Evolutionary conservation across 805 yeast species (phyloP).

Genomic region (Starmera amethionina): DNA sequence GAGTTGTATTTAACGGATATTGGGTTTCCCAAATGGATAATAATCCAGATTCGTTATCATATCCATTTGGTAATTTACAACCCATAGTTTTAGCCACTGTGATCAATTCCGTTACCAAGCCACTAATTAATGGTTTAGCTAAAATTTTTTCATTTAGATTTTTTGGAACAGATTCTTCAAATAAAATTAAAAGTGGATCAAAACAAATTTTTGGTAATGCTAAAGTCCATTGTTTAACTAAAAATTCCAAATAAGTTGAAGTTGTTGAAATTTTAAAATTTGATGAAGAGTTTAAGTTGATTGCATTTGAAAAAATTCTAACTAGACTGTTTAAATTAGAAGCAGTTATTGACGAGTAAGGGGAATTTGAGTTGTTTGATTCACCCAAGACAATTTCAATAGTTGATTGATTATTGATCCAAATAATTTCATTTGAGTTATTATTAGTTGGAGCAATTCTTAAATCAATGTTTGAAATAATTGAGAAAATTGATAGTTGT

Average conservation of each 20-base stretch:
- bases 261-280: conserved; percentile 32
- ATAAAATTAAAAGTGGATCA: conserved; percentile 63
- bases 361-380: conserved; percentile 31
- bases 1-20: no score
- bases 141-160: conserved; percentile 55
- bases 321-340: conserved; percentile 27
- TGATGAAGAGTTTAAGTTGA: conserved; percentile 18
- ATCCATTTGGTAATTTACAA: conserved; percentile 58
- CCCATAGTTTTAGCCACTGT: conserved; percentile 72
- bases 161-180: conserved; percentile 60
- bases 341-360: conserved; percentile 22
- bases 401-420: conserved; percentile 18
- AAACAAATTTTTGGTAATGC: conserved; percentile 73
- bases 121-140: conserved; percentile 79
- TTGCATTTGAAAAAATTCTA: conserved; percentile 23
- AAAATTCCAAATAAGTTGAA: conserved; percentile 43
- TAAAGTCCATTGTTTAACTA: conserved; percentile 76
- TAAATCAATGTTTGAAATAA: conserved; percentile 12
- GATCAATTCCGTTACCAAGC: conserved; percentile 65
- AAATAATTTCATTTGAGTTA: conserved; percentile 10
- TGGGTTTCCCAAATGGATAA: conserved; percentile 41
- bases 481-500: conserved; percentile 14
- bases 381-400: conserved; percentile 27
- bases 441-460: conserved; percentile 9
- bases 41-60: conserved; percentile 54